These are phyloP conservation scores for Zopfia rhizophila DNA, from an alignment of 2,329 filamentous ascomycete genomes.

Conservation along the genomic window DNA sequence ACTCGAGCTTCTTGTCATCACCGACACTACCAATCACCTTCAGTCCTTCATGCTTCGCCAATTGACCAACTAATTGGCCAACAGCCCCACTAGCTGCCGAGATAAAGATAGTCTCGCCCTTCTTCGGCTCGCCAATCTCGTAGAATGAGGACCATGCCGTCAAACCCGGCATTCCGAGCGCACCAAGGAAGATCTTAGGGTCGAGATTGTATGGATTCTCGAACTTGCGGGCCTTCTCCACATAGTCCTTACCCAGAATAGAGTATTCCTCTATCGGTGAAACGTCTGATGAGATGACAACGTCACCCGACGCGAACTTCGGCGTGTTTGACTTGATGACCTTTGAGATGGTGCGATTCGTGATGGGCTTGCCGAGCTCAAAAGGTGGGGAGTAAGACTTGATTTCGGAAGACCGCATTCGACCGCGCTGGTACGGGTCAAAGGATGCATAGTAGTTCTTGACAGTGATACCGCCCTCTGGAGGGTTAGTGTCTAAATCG, in stretches of 20 bases:
- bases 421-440: constrained; percentile 86
- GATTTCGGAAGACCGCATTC: constrained; percentile 72
- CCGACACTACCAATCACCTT: constrained; percentile 84
- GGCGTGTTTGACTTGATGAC: constrained; percentile 75
- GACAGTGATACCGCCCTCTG: constrained; percentile 73
- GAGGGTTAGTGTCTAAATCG: constrained; percentile 69
- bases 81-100: constrained; percentile 83
- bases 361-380: constrained; percentile 70
- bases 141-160: constrained; percentile 80
- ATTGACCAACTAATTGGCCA: constrained; percentile 82
- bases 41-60: constrained; percentile 83
- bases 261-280: constrained; percentile 77
- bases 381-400: constrained; percentile 77
- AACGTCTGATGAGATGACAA: constrained; percentile 64
- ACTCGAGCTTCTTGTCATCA: constrained; percentile 81
- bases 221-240: constrained; percentile 63
- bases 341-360: constrained; percentile 71
- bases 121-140: constrained; percentile 78
- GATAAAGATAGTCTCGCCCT: constrained; percentile 84
- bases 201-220: constrained; percentile 77
- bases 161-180: constrained; percentile 81
- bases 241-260: constrained; percentile 61
- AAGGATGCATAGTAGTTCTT: constrained; percentile 79
- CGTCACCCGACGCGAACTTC: constrained; percentile 73
- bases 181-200: constrained; percentile 74